phyloP scores from a whole-genome alignment of 768 basidiomycete species.

The Mrakia gelida region DNA sequence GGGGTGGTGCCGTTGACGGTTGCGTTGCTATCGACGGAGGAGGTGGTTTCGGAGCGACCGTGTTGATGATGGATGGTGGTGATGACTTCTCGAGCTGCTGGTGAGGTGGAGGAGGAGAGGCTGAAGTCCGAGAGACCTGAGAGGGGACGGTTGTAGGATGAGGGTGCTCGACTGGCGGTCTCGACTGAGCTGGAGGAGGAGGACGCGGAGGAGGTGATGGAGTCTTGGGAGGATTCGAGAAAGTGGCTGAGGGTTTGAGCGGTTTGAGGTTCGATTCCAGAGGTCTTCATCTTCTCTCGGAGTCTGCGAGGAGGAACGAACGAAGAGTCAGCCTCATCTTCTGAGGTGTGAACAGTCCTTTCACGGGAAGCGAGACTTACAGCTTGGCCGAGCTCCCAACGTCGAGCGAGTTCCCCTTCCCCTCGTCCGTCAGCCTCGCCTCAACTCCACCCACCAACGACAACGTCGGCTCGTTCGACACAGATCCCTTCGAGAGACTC shows the following conservation, averaged over 20 bases:
- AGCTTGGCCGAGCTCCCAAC: background rate
- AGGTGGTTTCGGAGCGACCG: background rate
- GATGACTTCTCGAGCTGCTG: background rate
- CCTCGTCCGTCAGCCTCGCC: background rate
- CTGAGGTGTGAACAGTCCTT: background rate
- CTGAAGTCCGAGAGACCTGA: slow-evolving; percentile 9
- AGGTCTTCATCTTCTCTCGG: background rate
- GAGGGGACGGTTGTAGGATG: slow-evolving; percentile 15
- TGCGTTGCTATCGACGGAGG: background rate
- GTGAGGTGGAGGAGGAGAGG: background rate
- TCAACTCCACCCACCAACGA: background rate
- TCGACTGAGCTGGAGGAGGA: slow-evolving; percentile 3
- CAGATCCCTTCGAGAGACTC: background rate
- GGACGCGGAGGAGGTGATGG: background rate
- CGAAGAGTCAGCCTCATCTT: background rate
- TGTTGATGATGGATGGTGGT: background rate
- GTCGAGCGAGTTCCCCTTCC: background rate
- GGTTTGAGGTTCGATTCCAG: background rate
- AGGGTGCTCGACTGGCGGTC: background rate
- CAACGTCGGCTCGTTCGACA: slow-evolving; percentile 16
- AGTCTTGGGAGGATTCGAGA: slow-evolving; percentile 1
- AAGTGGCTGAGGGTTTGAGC: background rate
- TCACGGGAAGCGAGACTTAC: background rate
- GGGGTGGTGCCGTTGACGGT: background rate
- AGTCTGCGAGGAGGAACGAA: background rate